Percentiles rank a stretch among this genome's conserved stretches.
Evolutionary conservation across 73 alveolate genomes (phyloP).

Genomic region (Paramecium pentaurelia): DNA sequence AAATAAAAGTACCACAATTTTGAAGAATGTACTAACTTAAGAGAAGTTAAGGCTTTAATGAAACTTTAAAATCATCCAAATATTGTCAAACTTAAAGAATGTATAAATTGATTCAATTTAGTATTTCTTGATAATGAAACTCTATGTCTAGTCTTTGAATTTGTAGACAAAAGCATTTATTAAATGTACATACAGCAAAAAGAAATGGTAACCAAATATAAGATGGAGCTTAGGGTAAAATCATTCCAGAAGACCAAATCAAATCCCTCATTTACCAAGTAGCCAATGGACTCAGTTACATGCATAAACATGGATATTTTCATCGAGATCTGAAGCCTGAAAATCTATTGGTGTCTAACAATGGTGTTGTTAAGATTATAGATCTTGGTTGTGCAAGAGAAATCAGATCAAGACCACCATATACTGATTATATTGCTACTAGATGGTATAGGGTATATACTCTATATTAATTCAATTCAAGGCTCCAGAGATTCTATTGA

Average conservation of each 20-base stretch:
- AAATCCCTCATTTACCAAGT: conserved; percentile 85
- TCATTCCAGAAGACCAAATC: conserved; percentile 80
- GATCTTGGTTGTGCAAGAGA: conserved; percentile 98
- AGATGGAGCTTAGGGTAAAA: conserved; percentile 59
- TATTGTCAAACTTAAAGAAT: conserved; percentile 89
- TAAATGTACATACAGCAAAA: conserved; percentile 67
- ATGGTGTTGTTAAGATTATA: conserved; percentile 87
- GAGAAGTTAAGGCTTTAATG: conserved; percentile 88
- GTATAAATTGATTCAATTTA: conserved; percentile 65
- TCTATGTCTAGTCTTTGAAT: conserved; percentile 93
- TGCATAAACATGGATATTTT: conserved; percentile 99
- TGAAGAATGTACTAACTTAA: conserved; percentile 87
- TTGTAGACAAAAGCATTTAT: conserved; percentile 87
- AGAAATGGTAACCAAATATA: neutral
- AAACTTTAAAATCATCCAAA: conserved; percentile 76
- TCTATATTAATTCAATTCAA: neutral
- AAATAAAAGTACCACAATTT: conserved; percentile 83
- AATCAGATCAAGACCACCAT: conserved; percentile 92
- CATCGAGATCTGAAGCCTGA: conserved; percentile 99
- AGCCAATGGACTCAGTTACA: conserved; percentile 94
- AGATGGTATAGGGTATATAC: conserved; percentile 77
- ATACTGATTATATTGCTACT: conserved; percentile 94
- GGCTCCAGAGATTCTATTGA: conserved; percentile 96
- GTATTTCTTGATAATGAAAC: conserved; percentile 75
- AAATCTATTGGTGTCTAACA: conserved; percentile 76